These are phyloP conservation scores for Graphilbum sp. DNA, from an alignment of 2,329 filamentous ascomycete genomes.

Conservation along the genomic window DNA sequence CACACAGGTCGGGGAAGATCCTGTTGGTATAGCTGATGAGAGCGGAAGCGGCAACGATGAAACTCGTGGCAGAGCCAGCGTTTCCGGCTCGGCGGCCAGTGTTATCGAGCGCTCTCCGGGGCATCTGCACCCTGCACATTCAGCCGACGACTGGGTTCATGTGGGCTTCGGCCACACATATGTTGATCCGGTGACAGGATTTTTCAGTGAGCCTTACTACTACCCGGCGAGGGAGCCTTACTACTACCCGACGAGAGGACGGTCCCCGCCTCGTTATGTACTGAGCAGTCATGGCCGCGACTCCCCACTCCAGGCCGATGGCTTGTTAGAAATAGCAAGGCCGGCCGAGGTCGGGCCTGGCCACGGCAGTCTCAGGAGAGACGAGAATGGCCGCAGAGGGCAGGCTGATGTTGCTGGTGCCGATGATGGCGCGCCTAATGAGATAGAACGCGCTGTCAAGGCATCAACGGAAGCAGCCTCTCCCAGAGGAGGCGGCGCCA, in stretches of 20 bases:
- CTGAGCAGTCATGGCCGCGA: not conserved
- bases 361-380: no score
- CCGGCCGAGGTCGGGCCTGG: not conserved
- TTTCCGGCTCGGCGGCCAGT: slow-evolving; percentile 21
- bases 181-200: slow-evolving; percentile 18
- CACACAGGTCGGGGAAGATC: not conserved
- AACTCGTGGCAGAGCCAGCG: slow-evolving; percentile 15
- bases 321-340: not conserved
- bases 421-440: no score
- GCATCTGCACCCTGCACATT: slow-evolving; percentile 23
- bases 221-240: slow-evolving; percentile 5
- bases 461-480: no score
- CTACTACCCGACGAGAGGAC: slow-evolving; percentile 31
- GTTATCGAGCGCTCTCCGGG: slow-evolving; percentile 16
- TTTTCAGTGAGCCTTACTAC: slow-evolving; percentile 20
- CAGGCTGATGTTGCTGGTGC: no score
- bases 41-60: not conserved
- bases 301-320: not conserved
- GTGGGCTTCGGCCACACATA: slow-evolving; percentile 19
- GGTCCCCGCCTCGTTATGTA: slow-evolving; percentile 27
- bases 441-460: no score
- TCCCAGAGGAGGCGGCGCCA: no score
- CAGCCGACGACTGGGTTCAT: slow-evolving; percentile 27
- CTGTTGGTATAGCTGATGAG: not conserved
- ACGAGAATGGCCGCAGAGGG: no score